Evolutionary conservation across 106 monocot genomes (phyloP).

Genomic region (Dendrobium huoshanense): DNA sequence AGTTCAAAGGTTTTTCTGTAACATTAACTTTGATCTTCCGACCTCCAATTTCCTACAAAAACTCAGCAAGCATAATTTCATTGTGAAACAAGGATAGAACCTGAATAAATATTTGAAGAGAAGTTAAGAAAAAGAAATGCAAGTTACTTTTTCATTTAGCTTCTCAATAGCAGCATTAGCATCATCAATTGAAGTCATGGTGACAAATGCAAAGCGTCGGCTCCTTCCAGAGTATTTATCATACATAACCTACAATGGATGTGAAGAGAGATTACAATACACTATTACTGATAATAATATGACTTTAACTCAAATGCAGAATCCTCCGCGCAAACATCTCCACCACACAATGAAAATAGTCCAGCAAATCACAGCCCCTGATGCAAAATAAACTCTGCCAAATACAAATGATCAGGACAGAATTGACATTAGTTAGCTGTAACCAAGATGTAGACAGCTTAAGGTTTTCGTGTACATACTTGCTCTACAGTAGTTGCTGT

Average conservation of each 20-base stretch:
- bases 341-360: too few relatives aligned
- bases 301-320: too few relatives aligned
- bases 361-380: too few relatives aligned
- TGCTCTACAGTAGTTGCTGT: too few relatives aligned
- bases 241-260: slow-evolving; percentile 72
- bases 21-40: slow-evolving; percentile 94
- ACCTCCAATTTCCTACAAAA: slow-evolving; percentile 76
- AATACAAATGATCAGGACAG: too few relatives aligned
- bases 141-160: slow-evolving; percentile 67
- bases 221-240: slow-evolving; percentile 91
- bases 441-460: too few relatives aligned
- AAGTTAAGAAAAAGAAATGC: neutral
- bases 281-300: neutral
- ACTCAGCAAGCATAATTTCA: neutral
- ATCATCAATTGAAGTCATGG: slow-evolving; percentile 74
- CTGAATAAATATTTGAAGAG: neutral
- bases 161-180: slow-evolving; percentile 80
- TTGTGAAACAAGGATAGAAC: neutral
- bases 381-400: too few relatives aligned
- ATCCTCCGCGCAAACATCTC: too few relatives aligned
- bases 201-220: slow-evolving; percentile 89
- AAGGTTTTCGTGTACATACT: too few relatives aligned
- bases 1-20: slow-evolving; percentile 71
- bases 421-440: too few relatives aligned
- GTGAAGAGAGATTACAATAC: neutral